phyloP scores from a whole-genome alignment of 2,329 filamentous ascomycete species.

The Pyricularia grisea region DNA sequence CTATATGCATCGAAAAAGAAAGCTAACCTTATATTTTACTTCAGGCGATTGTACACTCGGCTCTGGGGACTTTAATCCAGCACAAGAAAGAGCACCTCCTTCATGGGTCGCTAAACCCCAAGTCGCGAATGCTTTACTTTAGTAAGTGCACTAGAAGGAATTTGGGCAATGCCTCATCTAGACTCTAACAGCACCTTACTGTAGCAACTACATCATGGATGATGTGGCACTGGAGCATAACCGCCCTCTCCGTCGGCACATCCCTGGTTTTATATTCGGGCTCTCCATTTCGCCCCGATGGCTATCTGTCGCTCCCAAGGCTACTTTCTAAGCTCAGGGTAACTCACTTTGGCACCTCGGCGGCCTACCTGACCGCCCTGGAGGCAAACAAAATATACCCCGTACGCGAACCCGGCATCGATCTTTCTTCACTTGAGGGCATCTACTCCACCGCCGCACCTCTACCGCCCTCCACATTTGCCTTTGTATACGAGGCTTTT shows the following conservation, averaged over 20 bases:
- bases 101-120: slow-evolving; percentile 68
- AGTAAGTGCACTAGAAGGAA: slow-evolving; percentile 23
- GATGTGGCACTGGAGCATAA: slow-evolving; percentile 99
- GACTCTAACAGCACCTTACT: not conserved
- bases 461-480: slow-evolving; percentile 84
- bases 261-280: slow-evolving; percentile 87
- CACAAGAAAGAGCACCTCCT: slow-evolving; percentile 95
- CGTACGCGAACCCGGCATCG: slow-evolving; percentile 37
- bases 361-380: slow-evolving; percentile 84
- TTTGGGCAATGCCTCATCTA: not conserved
- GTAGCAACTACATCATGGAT: slow-evolving; percentile 53
- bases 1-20: too few species aligned
- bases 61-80: slow-evolving; percentile 81
- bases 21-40: not conserved
- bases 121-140: slow-evolving; percentile 80
- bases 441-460: slow-evolving; percentile 94
- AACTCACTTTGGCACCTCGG: slow-evolving; percentile 90
- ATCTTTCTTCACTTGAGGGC: slow-evolving; percentile 60
- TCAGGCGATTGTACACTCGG: slow-evolving; percentile 78
- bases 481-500: slow-evolving; percentile 80
- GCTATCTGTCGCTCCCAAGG: slow-evolving; percentile 71
- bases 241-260: slow-evolving; percentile 71
- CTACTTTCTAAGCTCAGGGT: slow-evolving; percentile 74
- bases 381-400: slow-evolving; percentile 68
- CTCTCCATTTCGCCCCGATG: slow-evolving; percentile 74